phyloP scores from a whole-genome alignment of 1,284 basidiomycete genomes.

The Cryptococcus sp. region DNA sequence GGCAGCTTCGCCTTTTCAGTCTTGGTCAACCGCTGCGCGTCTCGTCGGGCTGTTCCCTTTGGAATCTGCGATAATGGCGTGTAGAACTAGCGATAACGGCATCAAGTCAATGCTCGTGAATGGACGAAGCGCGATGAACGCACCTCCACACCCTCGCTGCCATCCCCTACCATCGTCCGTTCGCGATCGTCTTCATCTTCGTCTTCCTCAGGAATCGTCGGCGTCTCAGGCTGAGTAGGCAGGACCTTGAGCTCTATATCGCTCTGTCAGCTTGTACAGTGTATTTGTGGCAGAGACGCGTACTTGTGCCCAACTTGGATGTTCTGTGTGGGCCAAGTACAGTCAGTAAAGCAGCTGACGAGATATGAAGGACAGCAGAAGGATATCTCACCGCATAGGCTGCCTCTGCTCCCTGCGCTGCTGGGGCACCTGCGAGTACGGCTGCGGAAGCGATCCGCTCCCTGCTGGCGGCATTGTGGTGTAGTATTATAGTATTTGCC shows the following conservation, averaged over 20 bases:
- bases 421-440: conserved; percentile 46
- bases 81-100: conserved; percentile 63
- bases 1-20: conserved; percentile 91
- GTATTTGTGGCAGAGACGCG: conserved; percentile 7
- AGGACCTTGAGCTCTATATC: conserved; percentile 86
- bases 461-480: conserved; percentile 15
- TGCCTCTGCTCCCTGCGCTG: conserved; percentile 48
- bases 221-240: conserved; percentile 79
- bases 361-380: background rate
- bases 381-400: conserved; percentile 48
- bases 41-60: conserved; percentile 86
- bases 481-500: background rate
- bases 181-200: conserved; percentile 44
- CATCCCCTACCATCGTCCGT: conserved; percentile 30
- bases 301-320: conserved; percentile 64
- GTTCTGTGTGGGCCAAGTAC: conserved; percentile 51
- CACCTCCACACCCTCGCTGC: conserved; percentile 66
- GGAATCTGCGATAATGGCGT: conserved; percentile 90
- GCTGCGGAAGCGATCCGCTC: conserved; percentile 40
- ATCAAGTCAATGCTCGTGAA: background rate
- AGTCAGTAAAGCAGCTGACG: background rate
- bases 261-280: conserved; percentile 27
- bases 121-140: conserved; percentile 30
- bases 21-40: conserved; percentile 86
- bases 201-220: conserved; percentile 58